Evolutionary conservation across 2,329 filamentous ascomycete genomes (phyloP).

Genomic region (Fusarium tuaranense): DNA sequence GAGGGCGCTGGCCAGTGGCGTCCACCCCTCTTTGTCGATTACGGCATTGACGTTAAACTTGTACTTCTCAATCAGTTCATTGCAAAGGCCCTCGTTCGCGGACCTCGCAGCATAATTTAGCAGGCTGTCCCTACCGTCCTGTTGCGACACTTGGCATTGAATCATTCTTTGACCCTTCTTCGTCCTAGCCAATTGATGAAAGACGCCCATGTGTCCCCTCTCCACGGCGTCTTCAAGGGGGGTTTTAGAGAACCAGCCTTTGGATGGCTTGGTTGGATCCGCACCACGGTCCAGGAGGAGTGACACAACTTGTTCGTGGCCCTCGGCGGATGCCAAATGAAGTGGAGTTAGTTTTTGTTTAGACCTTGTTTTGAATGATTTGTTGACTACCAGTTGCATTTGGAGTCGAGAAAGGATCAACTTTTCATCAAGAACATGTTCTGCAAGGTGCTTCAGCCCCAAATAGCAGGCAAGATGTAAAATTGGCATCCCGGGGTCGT

Average conservation of each 20-base stretch:
- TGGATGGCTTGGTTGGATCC: background rate
- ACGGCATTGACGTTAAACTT: background rate
- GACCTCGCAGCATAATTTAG: background rate
- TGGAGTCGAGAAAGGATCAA: background rate
- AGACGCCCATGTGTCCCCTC: background rate
- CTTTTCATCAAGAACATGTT: background rate
- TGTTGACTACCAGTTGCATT: background rate
- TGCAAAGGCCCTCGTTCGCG: background rate
- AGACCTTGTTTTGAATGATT: rapidly evolving
- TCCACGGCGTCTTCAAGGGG: background rate
- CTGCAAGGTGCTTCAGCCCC: background rate
- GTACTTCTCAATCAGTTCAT: background rate
- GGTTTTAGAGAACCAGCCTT: rapidly evolving
- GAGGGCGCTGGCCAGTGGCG: background rate
- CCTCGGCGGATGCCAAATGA: background rate
- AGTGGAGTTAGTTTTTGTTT: background rate
- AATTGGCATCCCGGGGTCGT: rapidly evolving
- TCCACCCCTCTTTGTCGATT: rapidly evolving
- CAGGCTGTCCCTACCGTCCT: rapidly evolving
- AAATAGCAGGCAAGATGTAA: background rate
- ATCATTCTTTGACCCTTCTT: background rate
- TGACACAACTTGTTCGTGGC: background rate
- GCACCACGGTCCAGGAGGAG: background rate
- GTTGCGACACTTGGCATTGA: background rate
- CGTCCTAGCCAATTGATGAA: background rate